phyloP scores from a whole-genome alignment of 2,329 filamentous ascomycete genomes.

The Botryotinia calthae region DNA sequence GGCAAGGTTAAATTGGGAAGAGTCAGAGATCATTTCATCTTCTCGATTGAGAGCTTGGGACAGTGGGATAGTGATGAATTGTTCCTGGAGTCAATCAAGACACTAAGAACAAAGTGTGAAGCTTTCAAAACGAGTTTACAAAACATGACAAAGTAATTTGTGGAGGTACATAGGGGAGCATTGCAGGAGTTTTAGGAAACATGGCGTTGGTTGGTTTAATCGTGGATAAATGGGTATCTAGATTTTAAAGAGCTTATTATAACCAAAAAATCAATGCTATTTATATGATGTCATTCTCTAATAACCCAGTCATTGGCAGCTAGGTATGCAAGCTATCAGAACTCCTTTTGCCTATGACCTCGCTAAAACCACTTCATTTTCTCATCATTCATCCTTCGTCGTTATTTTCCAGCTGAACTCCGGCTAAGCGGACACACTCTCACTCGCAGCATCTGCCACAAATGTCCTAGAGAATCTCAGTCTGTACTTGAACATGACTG shows the following conservation, averaged over 20 bases:
- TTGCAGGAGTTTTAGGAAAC: slow-evolving; percentile 35
- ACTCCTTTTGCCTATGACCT: slow-evolving; percentile 1
- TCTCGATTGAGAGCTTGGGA: slow-evolving; percentile 88
- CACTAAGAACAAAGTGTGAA: slow-evolving; percentile 81
- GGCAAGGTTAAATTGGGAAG: slow-evolving; percentile 93
- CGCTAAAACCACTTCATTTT: slow-evolving; percentile 2
- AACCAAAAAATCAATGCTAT: slow-evolving; percentile 12
- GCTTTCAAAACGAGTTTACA: slow-evolving; percentile 68
- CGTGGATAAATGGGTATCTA: slow-evolving; percentile 24
- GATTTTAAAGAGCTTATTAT: slow-evolving; percentile 20
- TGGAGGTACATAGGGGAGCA: slow-evolving; percentile 25
- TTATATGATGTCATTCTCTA: slow-evolving; percentile 7
- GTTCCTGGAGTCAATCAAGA: slow-evolving; percentile 83
- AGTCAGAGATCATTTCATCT: slow-evolving; percentile 94
- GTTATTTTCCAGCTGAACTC: not conserved
- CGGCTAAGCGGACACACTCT: not conserved
- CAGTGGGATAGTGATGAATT: slow-evolving; percentile 93
- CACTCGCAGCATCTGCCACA: not conserved
- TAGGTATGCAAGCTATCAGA: slow-evolving; percentile 11
- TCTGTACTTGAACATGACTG: slow-evolving; percentile 38
- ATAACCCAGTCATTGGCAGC: slow-evolving; percentile 8
- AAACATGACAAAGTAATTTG: slow-evolving; percentile 52
- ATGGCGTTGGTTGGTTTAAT: slow-evolving; percentile 34
- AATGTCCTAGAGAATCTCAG: slow-evolving; percentile 33
- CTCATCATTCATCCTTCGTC: not conserved